Evolutionary conservation across 768 basidiomycete species (phyloP), one percentile per base, ranked within the genome.

Genomic region (Lactarius sp.): DNA sequence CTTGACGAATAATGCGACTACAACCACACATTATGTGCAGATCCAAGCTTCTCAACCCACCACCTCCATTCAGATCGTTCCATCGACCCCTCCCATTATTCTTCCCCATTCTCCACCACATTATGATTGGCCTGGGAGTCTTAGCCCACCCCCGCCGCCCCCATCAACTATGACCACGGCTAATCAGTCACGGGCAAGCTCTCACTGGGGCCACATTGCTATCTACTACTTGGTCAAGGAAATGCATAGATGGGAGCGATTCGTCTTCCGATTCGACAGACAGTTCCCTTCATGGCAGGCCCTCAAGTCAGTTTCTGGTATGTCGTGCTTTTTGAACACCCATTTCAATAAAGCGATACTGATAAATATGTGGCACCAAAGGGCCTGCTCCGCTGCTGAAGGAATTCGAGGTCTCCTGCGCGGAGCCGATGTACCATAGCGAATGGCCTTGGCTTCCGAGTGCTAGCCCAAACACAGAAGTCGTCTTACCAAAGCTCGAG

Each of bases 391-490:
- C 90, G 20, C 73, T 89, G 39, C 72, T 92, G 49, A 80, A 75
- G 66, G 90, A 91, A 71, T 92, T 92, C 66, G 88, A 90, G 72
- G 82, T 92, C 0, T 90, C 87, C 18, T 85, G 85, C 61, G 81
- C 82, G 4, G 87, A 90, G 69, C 80, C 83, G 12, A 84, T 69
- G 58, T 62, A 81, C 62, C 77, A 74, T 33, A 70, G 77, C 18
- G 88, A 90, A 52, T 90, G 88, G 89, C 78, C 82, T 7, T 92
- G 89, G 90, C 77, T 90, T 18, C 88, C 87, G 1, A 85, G 80
- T 22, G 75, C 77, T 5, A 72, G 74, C 20, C 73, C 77, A 3
- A 72, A 69, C 56, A 69, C 73, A 22, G 58, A 71, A 14, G 65
- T 73, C 50, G 63, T 73, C 27, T 76, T 87, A 3, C 79, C 82